Evolutionary conservation across 177 flowering plant genomes (phyloP), one percentile per base, ranked within the genome.

Genomic region (Tripterygium wilfordii): DNA sequence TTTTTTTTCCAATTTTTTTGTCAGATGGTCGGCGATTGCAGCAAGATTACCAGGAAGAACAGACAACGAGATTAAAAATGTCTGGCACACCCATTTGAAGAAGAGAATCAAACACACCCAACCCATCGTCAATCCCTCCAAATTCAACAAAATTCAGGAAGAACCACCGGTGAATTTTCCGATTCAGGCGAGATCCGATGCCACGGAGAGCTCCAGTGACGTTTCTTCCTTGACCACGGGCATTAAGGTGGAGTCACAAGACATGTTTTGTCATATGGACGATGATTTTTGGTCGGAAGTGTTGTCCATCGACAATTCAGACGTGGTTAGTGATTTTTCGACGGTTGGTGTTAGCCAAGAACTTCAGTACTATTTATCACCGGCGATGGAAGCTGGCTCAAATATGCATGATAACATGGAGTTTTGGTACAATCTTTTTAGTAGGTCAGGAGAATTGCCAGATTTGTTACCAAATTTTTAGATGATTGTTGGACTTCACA

Each of bases 21-120:
- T 13, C 68, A 86, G 95, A 69, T 86, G 95, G 95, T 86, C 95
- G 0, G 75, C 85, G 2, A 86, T 83, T 7, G 95, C 95, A 17
- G 81, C 86, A 13, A 68, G 73, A 63, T 57, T 86, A 36, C 95
- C 95, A 1, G 95, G 95, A 25, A 47, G 95, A 40, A 86, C 95
- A 3, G 91, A 86, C 60, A 86, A 86, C 29, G 91, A 86, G 41
- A 86, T 86, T 3, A 86, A 86, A 58, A 86, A 86, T 53, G 85
- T 86, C 0, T 86, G 95, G 95, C 88, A 86, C 72, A 86, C 88
- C 46, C 79, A 83, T 47, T 49, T 86, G 56, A 86, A 86, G 66
- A 86, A 83, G 53, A 76, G 78, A 42, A n/a, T n/a, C 18, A 62
- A 66, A 18, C 49, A 57, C 26, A 40, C 63, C 14, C 48, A 45